A percentile compares a stretch with the other conserved stretches of the same genome.
These are phyloP conservation scores for Artemisia annua DNA, from an alignment of 129 eudicot genomes.

Conservation along the genomic window DNA sequence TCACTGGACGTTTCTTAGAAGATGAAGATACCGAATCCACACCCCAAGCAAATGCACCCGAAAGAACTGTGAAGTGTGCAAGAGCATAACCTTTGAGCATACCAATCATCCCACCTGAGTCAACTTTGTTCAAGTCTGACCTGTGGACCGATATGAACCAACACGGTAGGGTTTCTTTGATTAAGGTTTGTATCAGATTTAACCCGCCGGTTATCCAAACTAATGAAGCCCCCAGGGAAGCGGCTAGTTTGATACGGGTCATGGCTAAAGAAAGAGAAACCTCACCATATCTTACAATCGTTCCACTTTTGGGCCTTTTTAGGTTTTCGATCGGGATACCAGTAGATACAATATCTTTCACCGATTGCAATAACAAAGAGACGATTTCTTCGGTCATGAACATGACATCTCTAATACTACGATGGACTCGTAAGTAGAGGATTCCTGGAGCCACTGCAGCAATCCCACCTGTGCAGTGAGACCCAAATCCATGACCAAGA, in stretches of 20 bases:
- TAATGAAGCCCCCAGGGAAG: slow-evolving; percentile 77
- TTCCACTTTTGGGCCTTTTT: slow-evolving; percentile 47
- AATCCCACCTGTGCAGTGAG: slow-evolving; percentile 68
- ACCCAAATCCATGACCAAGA: slow-evolving; percentile 96
- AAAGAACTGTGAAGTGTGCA: slow-evolving; percentile 75
- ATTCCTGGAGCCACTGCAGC: slow-evolving; percentile 97
- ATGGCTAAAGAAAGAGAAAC: slow-evolving; percentile 80
- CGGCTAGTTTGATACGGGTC: slow-evolving; percentile 79
- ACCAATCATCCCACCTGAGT: slow-evolving; percentile 58
- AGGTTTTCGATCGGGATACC: slow-evolving; percentile 50
- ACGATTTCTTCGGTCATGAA: slow-evolving; percentile 78
- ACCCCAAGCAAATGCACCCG: slow-evolving; percentile 82
- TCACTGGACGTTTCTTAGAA: slow-evolving; percentile 46
- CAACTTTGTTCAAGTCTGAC: slow-evolving; percentile 40
- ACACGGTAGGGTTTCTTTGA: slow-evolving; percentile 76
- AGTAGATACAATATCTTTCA: slow-evolving; percentile 55
- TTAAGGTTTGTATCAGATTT: slow-evolving; percentile 52
- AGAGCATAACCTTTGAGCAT: slow-evolving; percentile 80
- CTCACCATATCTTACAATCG: slow-evolving; percentile 65
- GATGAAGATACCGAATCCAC: slow-evolving; percentile 44
- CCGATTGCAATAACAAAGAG: slow-evolving; percentile 68
- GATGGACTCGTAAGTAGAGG: slow-evolving; percentile 83
- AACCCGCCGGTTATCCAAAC: slow-evolving; percentile 84
- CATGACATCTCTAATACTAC: slow-evolving; percentile 64
- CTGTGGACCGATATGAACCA: slow-evolving; percentile 74